Base-by-base conservation (phyloP, 1,139 yeast genomes). In the Yamadazyma pseudoaaseri region DNA sequence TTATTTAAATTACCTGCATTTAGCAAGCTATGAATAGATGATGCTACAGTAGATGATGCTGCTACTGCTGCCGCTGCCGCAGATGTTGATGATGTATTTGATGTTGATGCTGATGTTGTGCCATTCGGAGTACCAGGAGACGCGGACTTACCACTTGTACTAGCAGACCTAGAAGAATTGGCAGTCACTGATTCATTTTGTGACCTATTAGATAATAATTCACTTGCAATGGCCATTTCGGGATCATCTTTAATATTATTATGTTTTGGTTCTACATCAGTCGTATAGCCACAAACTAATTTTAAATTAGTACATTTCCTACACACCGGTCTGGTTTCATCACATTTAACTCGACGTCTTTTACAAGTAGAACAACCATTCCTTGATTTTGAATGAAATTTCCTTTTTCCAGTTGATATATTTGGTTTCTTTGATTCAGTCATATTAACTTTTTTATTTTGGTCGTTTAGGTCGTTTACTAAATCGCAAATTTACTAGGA, bases 281-380 rank as follows among this genome's bases (percentile, higher is more conserved):
- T 29, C 5, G 65, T 47, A 48, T 82, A 84, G 0, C 80, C 74
- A 63, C 97, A 90, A 20, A 76, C 83, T 25, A 90, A 66, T 25
- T 82, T 82, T 76, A 89, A 74, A 44, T 85, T 81, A 37, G 68
- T 61, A 58, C 97, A 90, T 58, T 87, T 87, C 18, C 67, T 68
- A 57, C 97, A 90, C 11, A 66, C 55, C 0, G 97, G 97, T 46
- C 79, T 83, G 0, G 70, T 66, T 56, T 90, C 97, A 56, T 90
- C 97, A 65, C 97, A 90, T 54, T 90, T 90, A 30, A 90, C 96
- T 35, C 97, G 66, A 48, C 97, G 73, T 46, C 77, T 73, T 53
- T 90, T 90, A 60, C 97, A 90, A 1, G 95, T 86, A 27, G 81
- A 74, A 58, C 97, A 90, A 0, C 97, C 97, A 33, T 78, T 76